Conservation (phyloP, 192 early-diverging fungal genomes). For the Gaertneriomyces semiglobifer region DNA sequence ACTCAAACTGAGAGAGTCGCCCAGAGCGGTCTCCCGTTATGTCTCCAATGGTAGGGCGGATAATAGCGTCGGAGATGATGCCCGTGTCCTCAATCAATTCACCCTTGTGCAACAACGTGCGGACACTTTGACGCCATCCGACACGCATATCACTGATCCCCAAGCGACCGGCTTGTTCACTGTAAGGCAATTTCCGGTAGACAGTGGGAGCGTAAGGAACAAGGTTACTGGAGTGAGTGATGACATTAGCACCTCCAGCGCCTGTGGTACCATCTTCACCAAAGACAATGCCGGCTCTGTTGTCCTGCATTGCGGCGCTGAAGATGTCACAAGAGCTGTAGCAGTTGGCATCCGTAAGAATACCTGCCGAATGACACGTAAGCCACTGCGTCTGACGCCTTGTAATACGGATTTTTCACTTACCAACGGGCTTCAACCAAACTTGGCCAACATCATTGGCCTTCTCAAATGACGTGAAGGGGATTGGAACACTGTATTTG, state of each 20-base stretch:
- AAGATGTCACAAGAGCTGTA: slow-evolving; percentile 33
- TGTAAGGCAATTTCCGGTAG: slow-evolving; percentile 7
- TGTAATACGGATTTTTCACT: no score
- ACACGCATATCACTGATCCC: slow-evolving; percentile 5
- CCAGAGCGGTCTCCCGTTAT: not conserved
- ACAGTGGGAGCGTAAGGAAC: not conserved
- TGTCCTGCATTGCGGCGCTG: slow-evolving; percentile 30
- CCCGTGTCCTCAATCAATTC: slow-evolving; percentile 28
- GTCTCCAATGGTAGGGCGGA: slow-evolving; percentile 5
- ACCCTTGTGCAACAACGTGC: slow-evolving; percentile 7
- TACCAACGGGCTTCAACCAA: slow-evolving; percentile 31
- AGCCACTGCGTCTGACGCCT: no score
- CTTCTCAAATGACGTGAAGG: slow-evolving; percentile 1
- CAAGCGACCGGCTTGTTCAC: not conserved
- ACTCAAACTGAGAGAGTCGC: slow-evolving; percentile 12
- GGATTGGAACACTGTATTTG: slow-evolving; percentile 17
- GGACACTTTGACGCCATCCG: slow-evolving; percentile 28
- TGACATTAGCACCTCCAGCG: slow-evolving; percentile 33
- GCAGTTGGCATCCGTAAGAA: slow-evolving; percentile 23
- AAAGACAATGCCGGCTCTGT: slow-evolving; percentile 21
- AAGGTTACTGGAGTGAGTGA: not conserved
- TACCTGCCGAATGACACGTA: not conserved
- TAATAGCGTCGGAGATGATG: slow-evolving; percentile 7
- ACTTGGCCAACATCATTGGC: slow-evolving; percentile 18
- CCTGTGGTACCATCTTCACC: slow-evolving; percentile 33